Evolutionary conservation across 2,329 filamentous ascomycete species (phyloP), one percentile per base, ranked within the genome.

Genomic region (Alternaria hordeiaustralica): DNA sequence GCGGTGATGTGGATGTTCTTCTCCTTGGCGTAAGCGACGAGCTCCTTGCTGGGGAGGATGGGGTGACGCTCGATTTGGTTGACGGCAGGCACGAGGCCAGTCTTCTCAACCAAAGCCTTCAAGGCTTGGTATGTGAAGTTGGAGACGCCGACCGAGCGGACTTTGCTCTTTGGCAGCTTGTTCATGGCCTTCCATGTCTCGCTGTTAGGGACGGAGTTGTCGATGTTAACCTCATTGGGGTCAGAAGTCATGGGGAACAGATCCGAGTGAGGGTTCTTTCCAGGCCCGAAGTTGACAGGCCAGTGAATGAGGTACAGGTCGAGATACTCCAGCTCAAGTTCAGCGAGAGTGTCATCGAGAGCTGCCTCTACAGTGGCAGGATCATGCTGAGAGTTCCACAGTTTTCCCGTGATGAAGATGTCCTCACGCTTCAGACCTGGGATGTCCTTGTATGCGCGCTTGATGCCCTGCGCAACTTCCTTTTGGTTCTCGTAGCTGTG

Each of bases 321-420:
- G 80, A 97, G 94, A 86, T 96, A 96, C 75, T 94, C 93, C 65
- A 96, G 80, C 67, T 91, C 90, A 89, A 92, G 95, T 85, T 95
- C 72, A 88, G 87, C 77, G 92, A 84, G 74, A 87, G 91, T 85
- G 64, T 88, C 86, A 62, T 96, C 84, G 81, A 96, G 93, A 76
- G 89, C 89, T 79, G 88, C 87, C 80, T 84, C 86, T 75, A 95
- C 93, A 71, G 86, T 86, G 51, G 71, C 71, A 71, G 85, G 86
- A 75, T 94, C 90, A 84, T 96, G 92, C 87, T 94, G 96, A 69
- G 90, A 90, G 84, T 94, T 94, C 93, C 93, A 96, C 62, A 97
- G 89, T 86, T 97, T 97, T 79, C 91, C 93, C 66, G 94, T 95
- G 61, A 76, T 74, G 64, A 77, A 77, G 51, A 75, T 70, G 53